Evolutionary conservation across 306 rosid species (phyloP), one percentile per base, ranked within the genome.

Genomic region (Calophaca sinica): DNA sequence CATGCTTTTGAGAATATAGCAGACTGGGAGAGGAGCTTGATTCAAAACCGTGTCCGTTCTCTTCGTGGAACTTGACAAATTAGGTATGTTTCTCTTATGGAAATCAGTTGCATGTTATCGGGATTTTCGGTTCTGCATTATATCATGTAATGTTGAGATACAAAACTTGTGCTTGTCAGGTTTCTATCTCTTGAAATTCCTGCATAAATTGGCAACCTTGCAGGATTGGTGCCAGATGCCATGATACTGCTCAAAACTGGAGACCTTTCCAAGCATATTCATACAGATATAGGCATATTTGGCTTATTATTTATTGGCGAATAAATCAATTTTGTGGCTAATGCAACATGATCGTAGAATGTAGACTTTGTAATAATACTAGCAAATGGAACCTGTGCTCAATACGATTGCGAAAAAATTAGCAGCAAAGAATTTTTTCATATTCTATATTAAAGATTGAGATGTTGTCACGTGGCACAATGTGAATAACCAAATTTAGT

Each of bases 1-100:
- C 4, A 82, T 77, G 97, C 97, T 15, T 91, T 94, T 58, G 91
- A 85, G 82, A 91, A 77, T 49, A 63, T 94, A 58, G 89, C 97
- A 59, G 92, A 85, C 52, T 91, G 97, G 98, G 98, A 94, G 78
- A 94, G 97, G 81, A 83, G 81, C 46, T 82, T 91, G 90, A 86
- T 94, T 81, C 89, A 81, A 83, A 79, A 86, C 15, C 87, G 85
- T 15, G 77, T 90, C 6, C 89, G 68, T 13, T 76, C 96, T 79
- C 93, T 91, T 73, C 90, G 92, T 3, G 88, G 88, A 64, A 91
- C 94, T 70, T 94, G 88, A 87, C 60, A 62, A 20, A 77, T 64
- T 54, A 0, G 75, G 80, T 81, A 74, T 60, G 10, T 50, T 70
- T 58, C 76, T 69, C 11, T 46, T 46, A 2, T 51, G 41, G 39